phyloP scores from a whole-genome alignment of 768 basidiomycete species.

The Macrolepiota dolichaula region DNA sequence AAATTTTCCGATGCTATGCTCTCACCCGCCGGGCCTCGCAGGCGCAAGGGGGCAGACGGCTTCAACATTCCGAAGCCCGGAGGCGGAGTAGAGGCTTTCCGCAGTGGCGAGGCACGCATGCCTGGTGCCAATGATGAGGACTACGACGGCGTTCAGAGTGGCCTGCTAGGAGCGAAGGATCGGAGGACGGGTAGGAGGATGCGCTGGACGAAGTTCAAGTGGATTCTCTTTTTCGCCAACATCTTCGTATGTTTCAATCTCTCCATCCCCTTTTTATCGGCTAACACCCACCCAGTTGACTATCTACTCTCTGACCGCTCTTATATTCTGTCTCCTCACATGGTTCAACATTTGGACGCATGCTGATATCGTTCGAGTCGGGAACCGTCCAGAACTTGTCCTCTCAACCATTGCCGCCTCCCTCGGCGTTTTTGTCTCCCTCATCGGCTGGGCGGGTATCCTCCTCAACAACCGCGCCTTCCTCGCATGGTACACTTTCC shows the following conservation, averaged over 20 bases:
- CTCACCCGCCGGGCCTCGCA: conserved; percentile 32
- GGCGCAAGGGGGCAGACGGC: conserved; percentile 29
- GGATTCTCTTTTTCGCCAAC: conserved; percentile 70
- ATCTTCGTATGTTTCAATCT: conserved; percentile 32
- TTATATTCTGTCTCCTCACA: conserved; percentile 65
- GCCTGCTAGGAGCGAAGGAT: background rate
- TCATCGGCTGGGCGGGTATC: conserved; percentile 80
- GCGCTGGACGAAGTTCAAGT: conserved; percentile 85
- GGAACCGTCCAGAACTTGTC: conserved; percentile 64
- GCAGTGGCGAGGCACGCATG: conserved; percentile 50
- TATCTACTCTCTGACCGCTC: conserved; percentile 53
- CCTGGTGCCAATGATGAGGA: conserved; percentile 10
- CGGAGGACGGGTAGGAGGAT: conserved; percentile 35
- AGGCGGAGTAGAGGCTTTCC: conserved; percentile 67
- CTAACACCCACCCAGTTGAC: conserved; percentile 33
- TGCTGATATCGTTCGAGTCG: conserved; percentile 67
- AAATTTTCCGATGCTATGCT: conserved; percentile 60
- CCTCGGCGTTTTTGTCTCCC: conserved; percentile 58
- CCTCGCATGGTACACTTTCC: conserved; percentile 74
- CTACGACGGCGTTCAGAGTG: conserved; percentile 7
- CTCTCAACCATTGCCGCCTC: conserved; percentile 65
- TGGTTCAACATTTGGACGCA: conserved; percentile 75
- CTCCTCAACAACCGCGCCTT: conserved; percentile 84
- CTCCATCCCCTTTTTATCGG: background rate
- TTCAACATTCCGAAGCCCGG: conserved; percentile 54